These are phyloP conservation scores for Lupinus albus DNA, from an alignment of 306 rosid species.

Conservation along the genomic window DNA sequence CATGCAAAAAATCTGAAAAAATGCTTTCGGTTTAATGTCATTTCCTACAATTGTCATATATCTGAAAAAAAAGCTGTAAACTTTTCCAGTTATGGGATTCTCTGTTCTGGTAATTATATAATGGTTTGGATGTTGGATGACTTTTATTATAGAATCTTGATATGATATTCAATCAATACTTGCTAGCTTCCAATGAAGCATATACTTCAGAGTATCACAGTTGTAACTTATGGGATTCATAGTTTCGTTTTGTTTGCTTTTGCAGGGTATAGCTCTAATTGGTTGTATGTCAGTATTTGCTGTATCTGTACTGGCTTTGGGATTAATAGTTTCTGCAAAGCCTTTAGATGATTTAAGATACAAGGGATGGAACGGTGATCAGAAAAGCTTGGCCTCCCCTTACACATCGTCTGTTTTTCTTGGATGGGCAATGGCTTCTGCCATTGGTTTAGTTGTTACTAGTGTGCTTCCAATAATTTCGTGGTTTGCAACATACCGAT, in stretches of 20 bases:
- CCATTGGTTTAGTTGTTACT: slow-evolving; percentile 79
- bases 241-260: slow-evolving; percentile 35
- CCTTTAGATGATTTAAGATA: slow-evolving; percentile 89
- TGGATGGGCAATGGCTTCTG: slow-evolving; percentile 99
- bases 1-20: not conserved
- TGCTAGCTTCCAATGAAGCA: slow-evolving; percentile 23
- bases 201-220: slow-evolving; percentile 6
- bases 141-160: not conserved
- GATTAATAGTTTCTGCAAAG: slow-evolving; percentile 84
- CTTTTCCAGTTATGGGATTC: not conserved
- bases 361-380: slow-evolving; percentile 85
- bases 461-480: slow-evolving; percentile 90
- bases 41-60: not conserved
- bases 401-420: slow-evolving; percentile 84
- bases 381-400: slow-evolving; percentile 71
- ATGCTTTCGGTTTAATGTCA: not conserved
- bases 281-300: slow-evolving; percentile 64
- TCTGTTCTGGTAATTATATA: slow-evolving; percentile 2
- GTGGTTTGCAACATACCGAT: slow-evolving; percentile 95
- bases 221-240: slow-evolving; percentile 36
- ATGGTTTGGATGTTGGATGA: not conserved
- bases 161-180: not conserved
- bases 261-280: slow-evolving; percentile 82
- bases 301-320: slow-evolving; percentile 88
- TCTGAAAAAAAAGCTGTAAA: slow-evolving; percentile 10